phyloP scores from a whole-genome alignment of 2,329 filamentous ascomycete genomes.

The Trichocomaceae sp. region DNA sequence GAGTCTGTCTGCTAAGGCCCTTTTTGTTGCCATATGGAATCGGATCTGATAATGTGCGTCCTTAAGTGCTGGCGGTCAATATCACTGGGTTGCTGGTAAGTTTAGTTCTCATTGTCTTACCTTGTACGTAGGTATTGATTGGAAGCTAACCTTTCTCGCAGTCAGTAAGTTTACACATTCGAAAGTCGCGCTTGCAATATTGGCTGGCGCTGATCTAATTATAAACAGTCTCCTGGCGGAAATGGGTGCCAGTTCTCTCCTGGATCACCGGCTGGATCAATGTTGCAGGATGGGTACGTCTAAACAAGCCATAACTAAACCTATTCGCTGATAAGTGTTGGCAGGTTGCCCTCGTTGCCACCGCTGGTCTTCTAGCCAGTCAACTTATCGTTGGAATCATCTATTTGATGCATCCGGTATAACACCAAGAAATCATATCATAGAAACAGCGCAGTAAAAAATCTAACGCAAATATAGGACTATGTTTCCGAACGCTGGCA shows the following conservation, averaged over 20 bases:
- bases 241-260: slow-evolving; percentile 56
- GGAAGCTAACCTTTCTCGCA: slow-evolving; percentile 11
- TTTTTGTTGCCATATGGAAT: background rate
- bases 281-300: slow-evolving; percentile 61
- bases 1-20: slow-evolving; percentile 12
- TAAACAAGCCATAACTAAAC: background rate
- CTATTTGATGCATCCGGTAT: slow-evolving; percentile 50
- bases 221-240: slow-evolving; percentile 48
- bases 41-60: background rate
- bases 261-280: slow-evolving; percentile 65
- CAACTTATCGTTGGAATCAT: slow-evolving; percentile 62
- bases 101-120: slow-evolving; percentile 4
- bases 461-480: slow-evolving; percentile 14
- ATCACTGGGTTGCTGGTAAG: slow-evolving; percentile 62
- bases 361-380: slow-evolving; percentile 60
- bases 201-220: background rate
- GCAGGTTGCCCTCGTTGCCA: slow-evolving; percentile 55
- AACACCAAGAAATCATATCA: background rate
- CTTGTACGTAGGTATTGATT: too few species aligned
- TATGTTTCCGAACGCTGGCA: slow-evolving; percentile 60
- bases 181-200: too few species aligned
- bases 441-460: too few species aligned
- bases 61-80: slow-evolving; percentile 52
- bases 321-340: slow-evolving; percentile 16
- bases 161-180: slow-evolving; percentile 34